Conservation (phyloP, 495 filamentous ascomycete species). For the Wilcoxina mikolae region DNA sequence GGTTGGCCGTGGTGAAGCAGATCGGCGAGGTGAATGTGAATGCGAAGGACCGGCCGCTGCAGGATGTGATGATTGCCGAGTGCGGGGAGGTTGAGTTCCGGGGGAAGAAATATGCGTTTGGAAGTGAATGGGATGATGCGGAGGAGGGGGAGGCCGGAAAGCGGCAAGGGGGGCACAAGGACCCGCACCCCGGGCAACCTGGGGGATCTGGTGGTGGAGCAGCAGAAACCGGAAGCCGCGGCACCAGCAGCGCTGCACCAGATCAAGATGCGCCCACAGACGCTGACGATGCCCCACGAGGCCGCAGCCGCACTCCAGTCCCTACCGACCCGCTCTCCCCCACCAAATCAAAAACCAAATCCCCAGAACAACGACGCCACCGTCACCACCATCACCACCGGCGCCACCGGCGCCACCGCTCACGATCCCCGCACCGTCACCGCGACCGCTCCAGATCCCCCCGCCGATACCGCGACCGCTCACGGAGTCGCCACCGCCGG, state of each 20-base stretch:
- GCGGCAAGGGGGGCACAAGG: background rate
- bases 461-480: background rate
- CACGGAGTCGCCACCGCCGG: background rate
- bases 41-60: conserved; percentile 29
- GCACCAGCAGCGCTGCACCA: background rate
- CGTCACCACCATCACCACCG: background rate
- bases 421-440: background rate
- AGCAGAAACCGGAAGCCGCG: background rate
- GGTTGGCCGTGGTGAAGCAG: conserved; percentile 25
- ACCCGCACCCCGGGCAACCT: background rate
- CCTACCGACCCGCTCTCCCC: background rate
- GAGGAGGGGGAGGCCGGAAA: background rate
- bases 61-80: conserved; percentile 29
- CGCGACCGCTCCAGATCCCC: background rate
- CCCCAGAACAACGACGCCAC: background rate
- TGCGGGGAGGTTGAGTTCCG: conserved; percentile 22
- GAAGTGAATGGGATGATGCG: background rate
- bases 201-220: background rate
- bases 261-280: background rate
- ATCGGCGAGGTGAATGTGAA: conserved; percentile 31
- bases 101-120: background rate
- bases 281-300: background rate
- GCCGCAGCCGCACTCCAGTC: background rate
- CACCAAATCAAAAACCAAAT: background rate
- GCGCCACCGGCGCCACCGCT: background rate